Conservation (phyloP, 176 grass and related monocot genomes). For the Zizania latifolia region DNA sequence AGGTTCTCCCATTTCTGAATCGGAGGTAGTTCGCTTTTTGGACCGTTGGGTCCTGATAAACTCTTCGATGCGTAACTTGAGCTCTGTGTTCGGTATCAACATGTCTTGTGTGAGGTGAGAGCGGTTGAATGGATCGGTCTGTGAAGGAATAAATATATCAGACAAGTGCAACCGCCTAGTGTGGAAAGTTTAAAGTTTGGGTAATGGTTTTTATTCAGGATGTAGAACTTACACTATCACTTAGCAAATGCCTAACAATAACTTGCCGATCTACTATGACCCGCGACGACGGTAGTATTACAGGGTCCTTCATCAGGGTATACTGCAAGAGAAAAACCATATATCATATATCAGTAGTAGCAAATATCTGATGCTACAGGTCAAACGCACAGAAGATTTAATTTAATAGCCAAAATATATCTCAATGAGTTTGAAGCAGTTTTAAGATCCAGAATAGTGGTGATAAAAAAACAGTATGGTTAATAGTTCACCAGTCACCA, state of each 20-base stretch:
- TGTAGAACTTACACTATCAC: constrained; percentile 60
- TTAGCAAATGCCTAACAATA: constrained; percentile 92
- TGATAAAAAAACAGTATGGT: neutral
- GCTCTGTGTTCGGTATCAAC: constrained; percentile 69
- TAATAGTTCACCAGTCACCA: neutral
- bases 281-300: constrained; percentile 81
- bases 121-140: constrained; percentile 95
- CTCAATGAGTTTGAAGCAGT: neutral
- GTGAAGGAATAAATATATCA: constrained; percentile 29
- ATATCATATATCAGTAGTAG: neutral
- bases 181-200: neutral
- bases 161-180: neutral
- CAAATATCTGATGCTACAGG: neutral
- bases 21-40: constrained; percentile 25
- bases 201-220: neutral
- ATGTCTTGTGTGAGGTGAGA: constrained; percentile 95
- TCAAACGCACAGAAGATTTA: neutral
- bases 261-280: constrained; percentile 74
- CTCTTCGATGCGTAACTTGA: constrained; percentile 66
- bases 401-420: neutral
- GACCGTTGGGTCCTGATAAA: constrained; percentile 64
- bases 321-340: constrained; percentile 38
- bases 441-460: neutral
- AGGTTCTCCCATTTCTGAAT: constrained; percentile 14
- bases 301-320: constrained; percentile 96